Evolutionary conservation across 345 rosid genomes (phyloP).

Genomic region (Acer campestre): DNA sequence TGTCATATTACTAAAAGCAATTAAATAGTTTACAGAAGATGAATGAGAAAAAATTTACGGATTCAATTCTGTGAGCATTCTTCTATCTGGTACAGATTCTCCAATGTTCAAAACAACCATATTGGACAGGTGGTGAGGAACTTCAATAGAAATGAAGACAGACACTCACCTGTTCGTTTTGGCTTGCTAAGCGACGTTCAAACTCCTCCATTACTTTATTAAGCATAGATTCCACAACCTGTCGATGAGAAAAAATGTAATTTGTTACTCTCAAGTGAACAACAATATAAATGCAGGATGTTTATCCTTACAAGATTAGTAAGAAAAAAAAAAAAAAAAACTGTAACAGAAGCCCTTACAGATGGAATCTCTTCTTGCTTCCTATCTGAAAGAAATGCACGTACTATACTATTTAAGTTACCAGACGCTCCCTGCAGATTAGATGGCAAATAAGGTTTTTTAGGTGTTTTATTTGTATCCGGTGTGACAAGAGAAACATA

Average conservation of each 20-base stretch:
- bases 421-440: conserved; percentile 50
- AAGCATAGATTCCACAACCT: conserved; percentile 84
- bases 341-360: conserved; percentile 43
- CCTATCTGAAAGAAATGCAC: conserved; percentile 64
- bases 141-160: background rate
- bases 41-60: conserved; percentile 5
- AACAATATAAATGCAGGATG: background rate
- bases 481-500: conserved; percentile 14
- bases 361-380: conserved; percentile 76
- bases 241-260: conserved; percentile 15
- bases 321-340: background rate
- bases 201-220: conserved; percentile 79
- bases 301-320: background rate
- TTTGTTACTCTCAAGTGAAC: background rate
- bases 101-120: background rate
- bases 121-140: background rate
- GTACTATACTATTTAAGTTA: conserved; percentile 63
- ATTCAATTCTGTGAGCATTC: background rate
- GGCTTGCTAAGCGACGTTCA: conserved; percentile 64
- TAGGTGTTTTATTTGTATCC: background rate
- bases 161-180: conserved; percentile 55
- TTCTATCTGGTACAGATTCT: background rate
- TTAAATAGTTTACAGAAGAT: conserved; percentile 17
- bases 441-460: background rate
- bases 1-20: conserved; percentile 28